Evolutionary conservation across 345 rosid species (phyloP).

Genomic region (Xanthoceras sorbifolium): DNA sequence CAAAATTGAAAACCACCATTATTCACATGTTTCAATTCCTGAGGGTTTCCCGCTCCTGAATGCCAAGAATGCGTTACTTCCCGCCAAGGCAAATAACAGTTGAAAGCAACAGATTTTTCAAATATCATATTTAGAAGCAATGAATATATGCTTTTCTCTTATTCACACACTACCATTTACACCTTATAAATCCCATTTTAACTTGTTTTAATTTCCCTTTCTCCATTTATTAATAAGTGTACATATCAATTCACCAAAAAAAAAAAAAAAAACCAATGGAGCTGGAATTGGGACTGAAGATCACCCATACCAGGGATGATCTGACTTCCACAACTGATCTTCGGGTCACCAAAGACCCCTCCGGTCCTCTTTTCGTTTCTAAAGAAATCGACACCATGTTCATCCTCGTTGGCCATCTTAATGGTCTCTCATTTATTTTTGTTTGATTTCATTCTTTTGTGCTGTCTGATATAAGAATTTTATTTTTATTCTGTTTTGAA

Average conservation of each 20-base stretch:
- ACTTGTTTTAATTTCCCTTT: background rate
- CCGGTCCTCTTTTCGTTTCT: conserved; percentile 61
- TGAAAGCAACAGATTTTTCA: conserved; percentile 24
- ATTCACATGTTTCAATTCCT: background rate
- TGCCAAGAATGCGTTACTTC: conserved; percentile 20
- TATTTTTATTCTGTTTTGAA: background rate
- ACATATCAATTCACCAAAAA: background rate
- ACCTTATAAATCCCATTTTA: background rate
- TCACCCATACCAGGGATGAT: conserved; percentile 68
- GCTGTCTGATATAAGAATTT: background rate
- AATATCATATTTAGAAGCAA: conserved; percentile 41
- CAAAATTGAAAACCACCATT: background rate
- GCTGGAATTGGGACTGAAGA: conserved; percentile 78
- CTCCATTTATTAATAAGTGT: background rate
- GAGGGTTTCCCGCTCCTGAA: background rate
- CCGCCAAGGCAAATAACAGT: conserved; percentile 10
- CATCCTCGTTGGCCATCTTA: conserved; percentile 68
- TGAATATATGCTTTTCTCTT: conserved; percentile 56
- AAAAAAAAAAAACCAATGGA: conserved; percentile 45
- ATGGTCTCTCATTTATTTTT: conserved; percentile 37
- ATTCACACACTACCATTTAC: conserved; percentile 8
- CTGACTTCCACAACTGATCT: conserved; percentile 50
- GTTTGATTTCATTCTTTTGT: background rate
- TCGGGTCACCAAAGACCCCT: conserved; percentile 48
- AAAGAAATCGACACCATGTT: conserved; percentile 70